A percentile compares a stretch with the other conserved stretches of the same genome.
phyloP scores from a whole-genome alignment of 1,284 basidiomycete genomes.

The Apiotrichum akiyoshidainum region DNA sequence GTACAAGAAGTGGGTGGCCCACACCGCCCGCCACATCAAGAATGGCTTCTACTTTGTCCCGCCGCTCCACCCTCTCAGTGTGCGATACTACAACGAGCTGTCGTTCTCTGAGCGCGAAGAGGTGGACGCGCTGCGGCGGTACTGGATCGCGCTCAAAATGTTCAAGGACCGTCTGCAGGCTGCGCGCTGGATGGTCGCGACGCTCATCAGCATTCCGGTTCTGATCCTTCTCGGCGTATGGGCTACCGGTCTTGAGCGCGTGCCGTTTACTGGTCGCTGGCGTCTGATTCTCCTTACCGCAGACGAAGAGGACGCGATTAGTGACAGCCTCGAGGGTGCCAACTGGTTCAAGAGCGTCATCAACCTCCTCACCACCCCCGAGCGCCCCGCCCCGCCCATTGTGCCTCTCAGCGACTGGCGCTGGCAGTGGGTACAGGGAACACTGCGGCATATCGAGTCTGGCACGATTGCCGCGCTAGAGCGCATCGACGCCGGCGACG shows the following conservation, averaged over 20 bases:
- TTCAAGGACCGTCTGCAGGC: constrained; percentile 56
- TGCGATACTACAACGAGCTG: constrained; percentile 34
- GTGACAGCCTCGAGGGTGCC: constrained; percentile 67
- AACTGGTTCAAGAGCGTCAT: constrained; percentile 81
- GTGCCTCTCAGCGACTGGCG: constrained; percentile 76
- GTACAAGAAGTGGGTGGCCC: constrained; percentile 7
- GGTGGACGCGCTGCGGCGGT: constrained; percentile 53
- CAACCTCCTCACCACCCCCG: constrained; percentile 65
- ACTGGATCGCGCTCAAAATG: constrained; percentile 42
- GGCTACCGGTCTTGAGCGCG: constrained; percentile 71
- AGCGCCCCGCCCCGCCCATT: constrained; percentile 59
- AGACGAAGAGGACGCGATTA: constrained; percentile 82
- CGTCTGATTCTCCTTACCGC: constrained; percentile 80
- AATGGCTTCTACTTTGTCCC: constrained; percentile 32
- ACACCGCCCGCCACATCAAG: constrained; percentile 5
- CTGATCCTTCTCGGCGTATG: constrained; percentile 70
- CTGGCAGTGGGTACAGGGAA: constrained; percentile 72
- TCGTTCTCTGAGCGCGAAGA: constrained; percentile 52
- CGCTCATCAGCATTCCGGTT: constrained; percentile 65
- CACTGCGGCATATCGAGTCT: constrained; percentile 67
- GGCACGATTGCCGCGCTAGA: constrained; percentile 51
- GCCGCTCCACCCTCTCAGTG: constrained; percentile 31
- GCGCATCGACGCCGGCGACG: constrained; percentile 5
- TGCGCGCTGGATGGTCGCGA: constrained; percentile 57
- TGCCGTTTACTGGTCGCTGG: constrained; percentile 81